Conservation (phyloP, 2,329 filamentous ascomycete genomes). For the Aspergillus aculeatinus region DNA sequence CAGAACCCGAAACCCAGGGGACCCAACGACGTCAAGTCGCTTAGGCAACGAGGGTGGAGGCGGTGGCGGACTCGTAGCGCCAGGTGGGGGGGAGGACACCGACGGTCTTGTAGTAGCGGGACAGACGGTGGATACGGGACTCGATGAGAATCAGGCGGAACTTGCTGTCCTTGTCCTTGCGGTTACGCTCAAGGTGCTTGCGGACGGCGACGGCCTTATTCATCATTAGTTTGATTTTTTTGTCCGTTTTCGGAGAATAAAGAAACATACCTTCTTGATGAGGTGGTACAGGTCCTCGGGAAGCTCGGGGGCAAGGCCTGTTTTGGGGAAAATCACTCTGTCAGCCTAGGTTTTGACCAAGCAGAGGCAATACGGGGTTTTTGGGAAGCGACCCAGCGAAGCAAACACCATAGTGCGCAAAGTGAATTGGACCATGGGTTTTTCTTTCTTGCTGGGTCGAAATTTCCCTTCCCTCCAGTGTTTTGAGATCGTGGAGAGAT, state of each 20-base stretch:
- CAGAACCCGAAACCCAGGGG: background rate
- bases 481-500: background rate
- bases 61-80: conserved; percentile 98
- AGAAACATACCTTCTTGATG: conserved; percentile 88
- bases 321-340: conserved; percentile 71
- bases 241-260: background rate
- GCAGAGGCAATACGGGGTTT: conserved; percentile 67
- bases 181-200: conserved; percentile 99
- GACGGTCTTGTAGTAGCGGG: conserved; percentile 99
- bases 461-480: background rate
- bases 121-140: conserved; percentile 99
- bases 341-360: conserved; percentile 77
- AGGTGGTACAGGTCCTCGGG: conserved; percentile 99
- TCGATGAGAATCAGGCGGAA: conserved; percentile 99
- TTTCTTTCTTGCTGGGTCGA: background rate
- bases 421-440: background rate
- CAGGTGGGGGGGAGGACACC: conserved; percentile 83
- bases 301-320: conserved; percentile 97
- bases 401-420: conserved; percentile 18
- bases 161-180: conserved; percentile 99
- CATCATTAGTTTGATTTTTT: conserved; percentile 9
- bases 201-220: conserved; percentile 90
- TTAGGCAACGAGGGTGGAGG: conserved; percentile 91
- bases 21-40: conserved; percentile 2
- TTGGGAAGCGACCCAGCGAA: conserved; percentile 15